Percentiles rank a stretch among this genome's conserved stretches.
Evolutionary conservation across 768 basidiomycete species (phyloP).

Genomic region (Tulasnella sp.): DNA sequence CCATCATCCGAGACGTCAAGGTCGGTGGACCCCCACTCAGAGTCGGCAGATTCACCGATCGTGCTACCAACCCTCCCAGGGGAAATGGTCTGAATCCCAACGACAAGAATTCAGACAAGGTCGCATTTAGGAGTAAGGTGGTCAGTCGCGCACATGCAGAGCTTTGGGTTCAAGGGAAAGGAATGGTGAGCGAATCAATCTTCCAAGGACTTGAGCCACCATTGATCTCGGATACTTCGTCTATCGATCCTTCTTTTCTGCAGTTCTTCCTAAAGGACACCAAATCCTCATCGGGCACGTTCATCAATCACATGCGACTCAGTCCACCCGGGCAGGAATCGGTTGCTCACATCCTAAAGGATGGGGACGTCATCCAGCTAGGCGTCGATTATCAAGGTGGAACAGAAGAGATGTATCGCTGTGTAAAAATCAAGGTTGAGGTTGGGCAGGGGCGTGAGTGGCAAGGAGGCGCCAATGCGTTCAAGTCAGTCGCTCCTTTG

Average conservation of each 20-base stretch:
- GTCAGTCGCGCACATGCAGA: conserved; percentile 91
- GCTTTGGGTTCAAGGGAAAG: conserved; percentile 56
- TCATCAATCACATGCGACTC: conserved; percentile 89
- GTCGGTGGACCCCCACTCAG: conserved; percentile 61
- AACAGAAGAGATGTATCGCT: conserved; percentile 92
- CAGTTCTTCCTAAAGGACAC: conserved; percentile 86
- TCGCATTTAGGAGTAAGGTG: conserved; percentile 93
- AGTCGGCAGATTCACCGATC: conserved; percentile 91
- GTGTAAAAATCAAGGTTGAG: conserved; percentile 91
- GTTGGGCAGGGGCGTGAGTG: conserved; percentile 62
- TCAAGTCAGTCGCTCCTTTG: conserved; percentile 51
- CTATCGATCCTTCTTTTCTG: not conserved
- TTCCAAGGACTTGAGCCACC: not conserved
- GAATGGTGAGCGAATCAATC: conserved; percentile 26
- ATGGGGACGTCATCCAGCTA: conserved; percentile 88
- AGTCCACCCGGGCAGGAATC: conserved; percentile 74
- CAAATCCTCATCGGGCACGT: conserved; percentile 82
- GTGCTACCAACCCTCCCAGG: conserved; percentile 48
- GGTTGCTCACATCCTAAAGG: conserved; percentile 64
- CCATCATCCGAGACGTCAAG: conserved; percentile 75
- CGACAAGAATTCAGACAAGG: conserved; percentile 63
- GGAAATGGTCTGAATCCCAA: conserved; percentile 32
- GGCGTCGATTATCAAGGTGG: conserved; percentile 98
- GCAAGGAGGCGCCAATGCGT: conserved; percentile 80
- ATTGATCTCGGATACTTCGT: not conserved